These are phyloP conservation scores for Aspergillus niger DNA, from an alignment of 2,329 filamentous ascomycete species.

Conservation along the genomic window DNA sequence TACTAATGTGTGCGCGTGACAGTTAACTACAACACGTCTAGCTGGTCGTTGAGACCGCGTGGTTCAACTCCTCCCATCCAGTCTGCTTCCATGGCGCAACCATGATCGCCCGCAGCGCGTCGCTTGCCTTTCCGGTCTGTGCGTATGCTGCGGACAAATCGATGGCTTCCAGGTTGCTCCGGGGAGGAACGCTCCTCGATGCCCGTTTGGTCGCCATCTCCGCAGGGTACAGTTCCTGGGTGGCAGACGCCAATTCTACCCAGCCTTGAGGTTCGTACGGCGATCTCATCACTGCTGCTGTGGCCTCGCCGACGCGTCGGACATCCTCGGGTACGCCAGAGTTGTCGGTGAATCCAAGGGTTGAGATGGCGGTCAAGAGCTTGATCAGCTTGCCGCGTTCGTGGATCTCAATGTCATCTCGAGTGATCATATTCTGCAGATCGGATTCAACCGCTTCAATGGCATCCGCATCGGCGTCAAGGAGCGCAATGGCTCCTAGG, in stretches of 20 bases:
- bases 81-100: conserved; percentile 74
- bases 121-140: conserved; percentile 68
- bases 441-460: conserved; percentile 79
- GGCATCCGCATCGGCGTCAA: conserved; percentile 77
- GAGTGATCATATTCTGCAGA: conserved; percentile 70
- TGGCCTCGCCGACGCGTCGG: conserved; percentile 64
- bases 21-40: conserved; percentile 7
- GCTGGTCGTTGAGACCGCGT: conserved; percentile 30
- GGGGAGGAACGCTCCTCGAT: conserved; percentile 69
- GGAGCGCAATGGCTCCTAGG: conserved; percentile 77
- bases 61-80: conserved; percentile 61
- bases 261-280: conserved; percentile 80
- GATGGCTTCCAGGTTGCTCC: conserved; percentile 65
- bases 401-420: conserved; percentile 61
- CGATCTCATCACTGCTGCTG: conserved; percentile 76
- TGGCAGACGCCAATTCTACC: conserved; percentile 68
- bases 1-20: neutral
- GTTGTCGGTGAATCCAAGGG: conserved; percentile 53
- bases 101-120: conserved; percentile 76
- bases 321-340: conserved; percentile 47
- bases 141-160: conserved; percentile 74
- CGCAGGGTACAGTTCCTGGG: conserved; percentile 58
- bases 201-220: conserved; percentile 85
- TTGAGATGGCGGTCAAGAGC: conserved; percentile 73
- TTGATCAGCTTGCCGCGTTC: conserved; percentile 72